These are phyloP conservation scores for Ilex aquifolium DNA, from an alignment of 257 asterid species.

Conservation along the genomic window DNA sequence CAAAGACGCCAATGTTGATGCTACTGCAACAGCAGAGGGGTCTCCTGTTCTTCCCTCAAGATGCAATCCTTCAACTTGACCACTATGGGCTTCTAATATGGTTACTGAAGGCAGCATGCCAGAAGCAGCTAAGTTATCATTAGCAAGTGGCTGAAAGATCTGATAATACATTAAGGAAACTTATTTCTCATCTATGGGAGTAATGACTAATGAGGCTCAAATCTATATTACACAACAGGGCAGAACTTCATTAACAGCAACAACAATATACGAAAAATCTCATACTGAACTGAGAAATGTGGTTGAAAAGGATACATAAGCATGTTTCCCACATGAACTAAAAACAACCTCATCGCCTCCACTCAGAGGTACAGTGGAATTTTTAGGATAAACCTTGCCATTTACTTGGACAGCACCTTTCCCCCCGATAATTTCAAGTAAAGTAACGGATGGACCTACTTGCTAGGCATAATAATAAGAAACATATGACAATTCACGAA, in stretches of 20 bases:
- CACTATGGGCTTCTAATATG: constrained; percentile 64
- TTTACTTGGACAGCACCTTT: constrained; percentile 82
- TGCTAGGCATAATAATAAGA: constrained; percentile 33
- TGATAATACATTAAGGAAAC: constrained; percentile 47
- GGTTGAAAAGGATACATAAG: constrained; percentile 69
- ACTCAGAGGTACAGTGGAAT: constrained; percentile 54
- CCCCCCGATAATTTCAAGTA: constrained; percentile 73
- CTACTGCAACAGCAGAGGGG: constrained; percentile 68
- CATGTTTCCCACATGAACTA: constrained; percentile 59
- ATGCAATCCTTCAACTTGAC: constrained; percentile 55
- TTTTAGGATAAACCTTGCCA: constrained; percentile 58
- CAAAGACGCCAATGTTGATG: constrained; percentile 65
- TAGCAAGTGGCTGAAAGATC: constrained; percentile 62
- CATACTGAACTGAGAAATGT: not conserved
- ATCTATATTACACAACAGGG: no score
- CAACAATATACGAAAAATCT: not conserved
- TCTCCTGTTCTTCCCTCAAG: constrained; percentile 67
- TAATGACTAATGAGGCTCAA: no score
- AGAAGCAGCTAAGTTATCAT: constrained; percentile 30
- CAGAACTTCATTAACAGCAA: not conserved
- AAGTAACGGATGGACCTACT: constrained; percentile 40
- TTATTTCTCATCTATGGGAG: not conserved
- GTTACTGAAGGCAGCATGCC: constrained; percentile 50
- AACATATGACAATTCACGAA: not conserved
- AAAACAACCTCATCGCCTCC: constrained; percentile 87